These are phyloP conservation scores for Blastobotrys terrestris DNA, from an alignment of 805 yeast genomes.

Conservation along the genomic window DNA sequence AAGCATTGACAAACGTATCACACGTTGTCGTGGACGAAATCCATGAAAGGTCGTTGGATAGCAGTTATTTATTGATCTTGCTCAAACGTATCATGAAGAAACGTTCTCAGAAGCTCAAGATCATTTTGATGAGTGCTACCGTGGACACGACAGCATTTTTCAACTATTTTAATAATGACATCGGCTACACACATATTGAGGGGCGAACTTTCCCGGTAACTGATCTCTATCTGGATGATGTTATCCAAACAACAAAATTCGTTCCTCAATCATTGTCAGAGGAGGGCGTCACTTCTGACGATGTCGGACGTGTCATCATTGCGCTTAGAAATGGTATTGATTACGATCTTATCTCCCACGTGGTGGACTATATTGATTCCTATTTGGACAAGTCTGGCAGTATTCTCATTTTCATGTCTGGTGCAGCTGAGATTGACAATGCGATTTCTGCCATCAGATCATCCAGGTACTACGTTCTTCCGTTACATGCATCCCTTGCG, in stretches of 20 bases:
- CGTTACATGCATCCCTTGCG: slow-evolving; percentile 82
- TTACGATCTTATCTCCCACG: slow-evolving; percentile 58
- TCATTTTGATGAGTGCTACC: slow-evolving; percentile 91
- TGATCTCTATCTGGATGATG: slow-evolving; percentile 65
- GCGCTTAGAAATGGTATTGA: slow-evolving; percentile 44
- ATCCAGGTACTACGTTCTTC: slow-evolving; percentile 44
- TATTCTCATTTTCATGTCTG: slow-evolving; percentile 80
- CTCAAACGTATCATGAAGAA: slow-evolving; percentile 51
- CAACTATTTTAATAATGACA: slow-evolving; percentile 49
- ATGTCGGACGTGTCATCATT: slow-evolving; percentile 27
- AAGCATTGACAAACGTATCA: slow-evolving; percentile 39
- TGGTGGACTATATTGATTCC: slow-evolving; percentile 49
- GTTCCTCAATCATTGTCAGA: slow-evolving; percentile 20
- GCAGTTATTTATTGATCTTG: slow-evolving; percentile 76
- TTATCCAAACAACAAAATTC: slow-evolving; percentile 54
- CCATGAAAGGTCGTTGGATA: slow-evolving; percentile 91
- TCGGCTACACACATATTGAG: slow-evolving; percentile 73
- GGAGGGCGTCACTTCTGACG: slow-evolving; percentile 17
- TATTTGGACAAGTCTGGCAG: slow-evolving; percentile 56
- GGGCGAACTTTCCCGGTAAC: slow-evolving; percentile 92
- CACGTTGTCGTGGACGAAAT: slow-evolving; percentile 89
- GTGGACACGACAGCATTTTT: slow-evolving; percentile 66
- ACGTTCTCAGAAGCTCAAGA: slow-evolving; percentile 43
- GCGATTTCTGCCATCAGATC: slow-evolving; percentile 35
- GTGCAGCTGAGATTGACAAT: slow-evolving; percentile 77